phyloP scores from a whole-genome alignment of 495 filamentous ascomycete genomes.

The Barbatosphaeria neglecta region DNA sequence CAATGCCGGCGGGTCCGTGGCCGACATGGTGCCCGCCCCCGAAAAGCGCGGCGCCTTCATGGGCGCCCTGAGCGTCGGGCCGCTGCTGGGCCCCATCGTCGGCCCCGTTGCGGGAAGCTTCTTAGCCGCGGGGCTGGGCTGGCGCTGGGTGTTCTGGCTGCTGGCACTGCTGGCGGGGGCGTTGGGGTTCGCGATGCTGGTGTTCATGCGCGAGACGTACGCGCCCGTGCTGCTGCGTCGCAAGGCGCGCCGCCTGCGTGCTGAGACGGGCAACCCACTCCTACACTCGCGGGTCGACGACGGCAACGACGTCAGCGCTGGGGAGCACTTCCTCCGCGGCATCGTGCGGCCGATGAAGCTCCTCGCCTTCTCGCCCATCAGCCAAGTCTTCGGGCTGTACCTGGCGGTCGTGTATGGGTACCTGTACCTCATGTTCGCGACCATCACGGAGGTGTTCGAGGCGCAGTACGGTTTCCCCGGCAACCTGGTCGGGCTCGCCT shows the following conservation, averaged over 20 bases:
- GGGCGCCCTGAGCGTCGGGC: conserved; percentile 34
- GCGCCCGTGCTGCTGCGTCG: conserved; percentile 41
- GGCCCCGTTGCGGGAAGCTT: conserved; percentile 43
- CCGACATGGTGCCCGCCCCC: conserved; percentile 39
- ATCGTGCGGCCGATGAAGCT: conserved; percentile 40
- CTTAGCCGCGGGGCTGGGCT: conserved; percentile 33
- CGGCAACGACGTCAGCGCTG: conserved; percentile 20
- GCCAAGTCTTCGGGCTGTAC: conserved; percentile 52
- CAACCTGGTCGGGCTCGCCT: conserved; percentile 17
- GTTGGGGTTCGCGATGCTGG: conserved; percentile 13
- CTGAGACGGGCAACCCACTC: conserved; percentile 25
- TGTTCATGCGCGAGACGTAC: conserved; percentile 49
- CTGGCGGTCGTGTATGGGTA: conserved; percentile 59
- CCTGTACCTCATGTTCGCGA: conserved; percentile 59
- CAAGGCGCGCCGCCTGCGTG: conserved; percentile 34
- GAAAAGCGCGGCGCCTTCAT: conserved; percentile 39
- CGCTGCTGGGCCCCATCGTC: conserved; percentile 34
- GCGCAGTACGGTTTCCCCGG: conserved; percentile 30
- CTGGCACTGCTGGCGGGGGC: conserved; percentile 18
- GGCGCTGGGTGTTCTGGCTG: conserved; percentile 56
- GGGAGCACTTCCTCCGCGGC: conserved; percentile 12
- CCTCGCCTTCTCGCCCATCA: conserved; percentile 47
- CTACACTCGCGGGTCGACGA: conserved; percentile 36
- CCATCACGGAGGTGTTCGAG: conserved; percentile 44
- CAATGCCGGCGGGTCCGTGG: conserved; percentile 44